Evolutionary conservation across 1,284 basidiomycete genomes (phyloP).

Genomic region (Leccinum subfulvum): DNA sequence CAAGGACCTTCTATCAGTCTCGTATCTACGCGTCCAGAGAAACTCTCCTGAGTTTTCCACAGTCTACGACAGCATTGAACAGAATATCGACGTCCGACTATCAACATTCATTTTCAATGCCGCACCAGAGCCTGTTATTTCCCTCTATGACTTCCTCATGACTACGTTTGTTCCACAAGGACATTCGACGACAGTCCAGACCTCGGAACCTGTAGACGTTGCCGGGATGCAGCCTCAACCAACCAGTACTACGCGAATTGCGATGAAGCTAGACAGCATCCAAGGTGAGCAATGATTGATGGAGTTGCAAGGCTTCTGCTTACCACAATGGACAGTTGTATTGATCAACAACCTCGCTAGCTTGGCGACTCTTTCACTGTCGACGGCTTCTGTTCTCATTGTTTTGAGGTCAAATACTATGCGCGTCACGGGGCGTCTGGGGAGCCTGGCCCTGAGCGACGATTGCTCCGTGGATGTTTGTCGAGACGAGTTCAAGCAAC

Average conservation of each 20-base stretch:
- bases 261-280: conserved; percentile 86
- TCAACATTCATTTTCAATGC: conserved; percentile 92
- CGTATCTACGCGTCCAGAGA: conserved; percentile 81
- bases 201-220: conserved; percentile 15
- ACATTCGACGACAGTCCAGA: conserved; percentile 11
- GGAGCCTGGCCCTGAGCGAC: conserved; percentile 84
- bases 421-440: conserved; percentile 81
- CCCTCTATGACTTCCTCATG: conserved; percentile 97
- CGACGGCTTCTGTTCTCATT: conserved; percentile 88
- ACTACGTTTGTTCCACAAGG: conserved; percentile 82
- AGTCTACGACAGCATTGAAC: conserved; percentile 85
- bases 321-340: conserved; percentile 53
- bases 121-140: conserved; percentile 88
- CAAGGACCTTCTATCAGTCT: conserved; percentile 81
- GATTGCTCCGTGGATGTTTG: conserved; percentile 59
- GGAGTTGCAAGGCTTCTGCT: conserved; percentile 3
- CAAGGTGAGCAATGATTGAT: conserved; percentile 50
- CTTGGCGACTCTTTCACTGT: conserved; percentile 87
- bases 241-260: conserved; percentile 74
- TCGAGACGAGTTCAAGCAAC: conserved; percentile 77
- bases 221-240: conserved; percentile 19
- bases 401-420: conserved; percentile 76
- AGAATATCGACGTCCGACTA: conserved; percentile 84
- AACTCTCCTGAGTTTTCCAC: conserved; percentile 87
- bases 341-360: conserved; percentile 74